Base-by-base conservation (phyloP, 257 asterid species). In the Avicennia marina region DNA sequence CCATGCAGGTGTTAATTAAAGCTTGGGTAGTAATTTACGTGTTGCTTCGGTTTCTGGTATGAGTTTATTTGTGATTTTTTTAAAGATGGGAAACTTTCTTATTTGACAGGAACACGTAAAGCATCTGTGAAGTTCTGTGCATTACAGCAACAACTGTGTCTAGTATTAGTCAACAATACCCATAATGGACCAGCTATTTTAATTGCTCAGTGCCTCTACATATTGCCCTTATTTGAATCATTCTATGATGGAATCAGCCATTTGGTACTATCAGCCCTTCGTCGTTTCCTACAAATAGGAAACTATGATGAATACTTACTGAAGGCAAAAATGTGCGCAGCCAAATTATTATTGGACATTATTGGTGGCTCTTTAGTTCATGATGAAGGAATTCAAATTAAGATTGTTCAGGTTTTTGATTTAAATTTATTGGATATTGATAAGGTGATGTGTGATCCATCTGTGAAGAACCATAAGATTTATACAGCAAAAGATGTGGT, bases 241-340 rank as follows among this genome's bases (percentile, higher is more conserved):
- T 53, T 75, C 62, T 38, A 74, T 63, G 90, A 83, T 12, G 97
- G 97, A 53, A 74, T 83, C 74, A 71, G 87, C 85, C 95, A 93
- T 75, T 81, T 93, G 78, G 68, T 93, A 55, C 67, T 82, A 69
- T 81, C 95, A 7, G 77, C 94, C 44, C 85, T 86, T 59, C 72
- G 70, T 47, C 97, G 81, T 53, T 81, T 71, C 64, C 64, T 75
- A 66, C 82, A 67, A 75, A 26, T 20, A 22, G 78, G 76, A 62
- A 60, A 69, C 44, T 63, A 67, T 54, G 70, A 33, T 51, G 77
- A 80, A 69, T 94, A 81, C 65, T 39, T 59, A 5, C 52, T 33
- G 33, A 69, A 74, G 60, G 95, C 95, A 34, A 84, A 79, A 73
- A 13, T 36, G 33, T 53, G 64, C 22, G 85, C 86, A 52, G 85